These are phyloP conservation scores for Taphrina confusa DNA, from an alignment of 1,139 yeast genomes.

Conservation along the genomic window DNA sequence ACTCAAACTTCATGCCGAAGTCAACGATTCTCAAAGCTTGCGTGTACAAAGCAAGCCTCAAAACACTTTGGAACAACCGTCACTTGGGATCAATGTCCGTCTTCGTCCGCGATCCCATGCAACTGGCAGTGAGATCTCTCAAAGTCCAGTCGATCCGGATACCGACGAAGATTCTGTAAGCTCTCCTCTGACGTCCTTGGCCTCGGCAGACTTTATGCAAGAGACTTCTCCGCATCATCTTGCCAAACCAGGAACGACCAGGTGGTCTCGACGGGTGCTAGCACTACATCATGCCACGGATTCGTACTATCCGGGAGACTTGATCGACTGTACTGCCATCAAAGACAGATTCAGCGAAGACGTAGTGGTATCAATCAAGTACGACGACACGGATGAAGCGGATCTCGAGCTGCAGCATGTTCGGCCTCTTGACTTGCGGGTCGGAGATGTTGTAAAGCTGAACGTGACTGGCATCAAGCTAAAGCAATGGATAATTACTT, in stretches of 20 bases:
- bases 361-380: conserved; percentile 3
- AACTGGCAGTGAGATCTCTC: conserved; percentile 18
- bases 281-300: conserved; percentile 16
- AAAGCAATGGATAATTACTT: background rate
- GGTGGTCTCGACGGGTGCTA: conserved; percentile 16
- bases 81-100: background rate
- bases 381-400: conserved; percentile 15
- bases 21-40: background rate
- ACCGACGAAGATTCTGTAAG: background rate
- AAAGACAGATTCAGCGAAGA: background rate
- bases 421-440: conserved; percentile 20
- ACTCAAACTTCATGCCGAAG: background rate
- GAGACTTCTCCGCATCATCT: conserved; percentile 7
- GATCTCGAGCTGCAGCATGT: background rate
- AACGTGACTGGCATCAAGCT: conserved; percentile 9
- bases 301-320: conserved; percentile 21
- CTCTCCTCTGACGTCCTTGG: conserved; percentile 25
- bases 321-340: background rate
- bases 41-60: background rate
- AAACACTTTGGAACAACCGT: conserved; percentile 1
- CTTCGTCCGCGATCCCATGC: background rate
- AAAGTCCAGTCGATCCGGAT: conserved; percentile 2
- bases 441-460: conserved; percentile 24
- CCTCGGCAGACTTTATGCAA: conserved; percentile 18
- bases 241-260: conserved; percentile 7